Evolutionary conservation across 2,329 filamentous ascomycete genomes (phyloP).

Genomic region (Sporothrix variecibatus): DNA sequence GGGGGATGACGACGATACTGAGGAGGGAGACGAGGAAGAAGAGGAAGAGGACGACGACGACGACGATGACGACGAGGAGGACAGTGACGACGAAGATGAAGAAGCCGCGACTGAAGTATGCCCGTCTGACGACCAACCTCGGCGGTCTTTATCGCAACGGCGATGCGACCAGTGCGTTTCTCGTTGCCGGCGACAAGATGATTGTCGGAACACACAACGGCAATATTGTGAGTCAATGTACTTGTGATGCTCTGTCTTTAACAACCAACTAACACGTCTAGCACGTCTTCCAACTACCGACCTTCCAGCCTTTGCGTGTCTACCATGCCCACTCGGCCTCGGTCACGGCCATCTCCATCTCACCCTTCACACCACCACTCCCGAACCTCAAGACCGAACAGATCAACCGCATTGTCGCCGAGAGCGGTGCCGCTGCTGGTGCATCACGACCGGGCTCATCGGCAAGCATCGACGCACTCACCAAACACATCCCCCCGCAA

Average conservation of each 20-base stretch:
- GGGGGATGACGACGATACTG: constrained; percentile 50
- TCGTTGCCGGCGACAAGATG: constrained; percentile 96
- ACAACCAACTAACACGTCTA: constrained; percentile 41
- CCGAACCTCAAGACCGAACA: constrained; percentile 47
- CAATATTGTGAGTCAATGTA: constrained; percentile 89
- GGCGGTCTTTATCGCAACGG: constrained; percentile 86
- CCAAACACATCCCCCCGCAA: constrained; percentile 56
- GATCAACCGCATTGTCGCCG: constrained; percentile 40
- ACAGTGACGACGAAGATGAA: constrained; percentile 64
- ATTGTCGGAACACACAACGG: constrained; percentile 95
- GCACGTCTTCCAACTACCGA: constrained; percentile 84
- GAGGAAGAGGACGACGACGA: constrained; percentile 34
- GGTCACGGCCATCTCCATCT: constrained; percentile 86
- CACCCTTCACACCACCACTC: constrained; percentile 70
- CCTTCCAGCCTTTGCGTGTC: constrained; percentile 76
- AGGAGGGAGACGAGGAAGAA: constrained; percentile 34
- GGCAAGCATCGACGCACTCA: constrained; percentile 51
- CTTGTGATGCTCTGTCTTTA: too few relatives aligned
- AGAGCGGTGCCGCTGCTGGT: constrained; percentile 39
- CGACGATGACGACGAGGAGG: constrained; percentile 49
- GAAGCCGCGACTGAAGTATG: constrained; percentile 92
- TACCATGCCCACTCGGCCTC: constrained; percentile 94
- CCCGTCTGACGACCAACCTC: constrained; percentile 78
- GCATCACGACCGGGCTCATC: constrained; percentile 39
- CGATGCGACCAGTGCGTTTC: constrained; percentile 88